Base-by-base conservation (phyloP, 768 basidiomycete species). In the Mycena floridula region DNA sequence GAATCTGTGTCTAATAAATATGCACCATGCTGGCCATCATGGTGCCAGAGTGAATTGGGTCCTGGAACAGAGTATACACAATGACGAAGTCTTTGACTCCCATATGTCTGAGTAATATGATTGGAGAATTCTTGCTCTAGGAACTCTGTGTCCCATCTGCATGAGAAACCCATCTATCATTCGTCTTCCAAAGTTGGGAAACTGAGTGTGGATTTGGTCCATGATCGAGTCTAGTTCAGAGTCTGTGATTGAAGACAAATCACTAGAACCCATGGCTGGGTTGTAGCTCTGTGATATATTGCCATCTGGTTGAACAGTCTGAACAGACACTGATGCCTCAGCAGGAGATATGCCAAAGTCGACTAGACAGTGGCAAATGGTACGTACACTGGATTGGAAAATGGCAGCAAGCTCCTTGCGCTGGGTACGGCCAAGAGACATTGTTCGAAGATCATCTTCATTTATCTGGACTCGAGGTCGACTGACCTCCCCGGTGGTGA, bases 91-190 rank as follows among this genome's bases (percentile, higher is more conserved):
- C n/a, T n/a, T n/a, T n/a, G n/a, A n/a, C n/a, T n/a, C n/a, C n/a
- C n/a, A n/a, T n/a, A n/a, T n/a, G n/a, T n/a, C n/a, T n/a, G n/a
- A n/a, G n/a, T n/a, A n/a, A 32, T 48, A 54, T 3, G 52, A 54
- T 15, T 27, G 48, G 18, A 22, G 27, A 12, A 65, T 48, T 13
- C 54, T 52, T 1, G 39, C 37, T 1, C 45, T 23, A 18, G 57
- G 51, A 18, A 63, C 51, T 5, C 46, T 22, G 40, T 58, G 48
- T 1, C 61, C 63, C 3, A 47, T 24, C 28, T 40, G 36, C 11
- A 45, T 27, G 4, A 65, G 49, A 22, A 48, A 43, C 2, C 59
- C 63, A 26, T 48, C 46, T 0, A 61, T 51, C 57, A 63, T 59
- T 11, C 52, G 42, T 5, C 44, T 50, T 0, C 62, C 59, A 48